These are phyloP conservation scores for Starmerella vaccinii DNA, from an alignment of 805 yeast genomes.

Conservation along the genomic window DNA sequence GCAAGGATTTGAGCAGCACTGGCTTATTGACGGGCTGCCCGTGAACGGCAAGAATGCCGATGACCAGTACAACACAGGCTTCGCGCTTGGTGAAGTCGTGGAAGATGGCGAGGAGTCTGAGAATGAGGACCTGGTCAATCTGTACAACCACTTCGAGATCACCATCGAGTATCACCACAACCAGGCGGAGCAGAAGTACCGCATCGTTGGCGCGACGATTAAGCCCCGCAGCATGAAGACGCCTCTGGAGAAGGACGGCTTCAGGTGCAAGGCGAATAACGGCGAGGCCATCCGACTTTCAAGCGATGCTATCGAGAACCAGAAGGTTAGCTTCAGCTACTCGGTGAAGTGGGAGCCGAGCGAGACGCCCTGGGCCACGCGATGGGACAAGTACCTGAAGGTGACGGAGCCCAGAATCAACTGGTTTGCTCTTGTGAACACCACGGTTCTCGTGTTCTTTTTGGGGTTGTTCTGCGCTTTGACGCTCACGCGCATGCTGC, in stretches of 20 bases:
- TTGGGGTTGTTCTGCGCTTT: conserved; percentile 71
- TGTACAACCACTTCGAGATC: conserved; percentile 75
- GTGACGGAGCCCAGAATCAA: conserved; percentile 80
- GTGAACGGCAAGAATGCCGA: conserved; percentile 57
- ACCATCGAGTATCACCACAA: conserved; percentile 66
- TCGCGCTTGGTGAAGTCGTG: conserved; percentile 16
- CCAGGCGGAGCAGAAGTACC: conserved; percentile 52
- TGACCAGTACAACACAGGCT: conserved; percentile 24
- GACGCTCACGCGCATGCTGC: conserved; percentile 65
- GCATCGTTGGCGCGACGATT: conserved; percentile 87
- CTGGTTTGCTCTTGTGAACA: conserved; percentile 87
- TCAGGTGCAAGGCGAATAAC: conserved; percentile 24
- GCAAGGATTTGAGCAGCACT: conserved; percentile 77
- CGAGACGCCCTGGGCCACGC: conserved; percentile 84
- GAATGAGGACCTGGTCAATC: conserved; percentile 20
- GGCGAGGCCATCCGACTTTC: conserved; percentile 15
- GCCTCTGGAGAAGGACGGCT: conserved; percentile 31
- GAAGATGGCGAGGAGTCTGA: conserved; percentile 50
- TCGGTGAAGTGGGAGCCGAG: conserved; percentile 64
- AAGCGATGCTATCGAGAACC: conserved; percentile 30
- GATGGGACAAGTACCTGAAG: conserved; percentile 95
- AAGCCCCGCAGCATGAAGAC: conserved; percentile 52
- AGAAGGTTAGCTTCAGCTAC: conserved; percentile 69
- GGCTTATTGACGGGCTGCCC: conserved; percentile 93
- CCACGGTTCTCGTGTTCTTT: conserved; percentile 68